Conservation (phyloP, 2,329 filamentous ascomycete genomes). For the Akanthomyces lecanii region DNA sequence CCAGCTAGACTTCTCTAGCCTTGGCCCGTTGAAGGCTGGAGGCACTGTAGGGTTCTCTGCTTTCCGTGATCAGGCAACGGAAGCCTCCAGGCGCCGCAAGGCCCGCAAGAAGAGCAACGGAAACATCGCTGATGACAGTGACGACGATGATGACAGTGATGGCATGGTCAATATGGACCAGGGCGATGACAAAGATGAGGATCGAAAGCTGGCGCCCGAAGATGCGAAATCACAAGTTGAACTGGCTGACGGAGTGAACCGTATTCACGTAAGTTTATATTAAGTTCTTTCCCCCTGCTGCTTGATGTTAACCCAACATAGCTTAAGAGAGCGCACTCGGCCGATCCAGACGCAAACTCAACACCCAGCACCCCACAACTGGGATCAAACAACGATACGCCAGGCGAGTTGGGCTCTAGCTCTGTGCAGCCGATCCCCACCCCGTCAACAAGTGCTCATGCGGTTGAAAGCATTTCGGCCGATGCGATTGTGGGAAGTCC, state of each 20-base stretch:
- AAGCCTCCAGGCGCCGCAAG: constrained; percentile 50
- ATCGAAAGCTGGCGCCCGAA: constrained; percentile 60
- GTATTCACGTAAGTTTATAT: constrained; percentile 63
- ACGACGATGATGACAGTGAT: constrained; percentile 61
- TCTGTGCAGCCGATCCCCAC: constrained; percentile 18
- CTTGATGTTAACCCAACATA: constrained; percentile 34
- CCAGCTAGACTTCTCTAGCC: constrained; percentile 77
- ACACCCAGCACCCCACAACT: constrained; percentile 30
- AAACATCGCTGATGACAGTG: constrained; percentile 67
- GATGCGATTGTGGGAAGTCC: constrained; percentile 59
- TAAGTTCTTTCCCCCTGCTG: neutral
- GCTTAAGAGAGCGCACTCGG: constrained; percentile 78
- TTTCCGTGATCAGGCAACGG: constrained; percentile 69
- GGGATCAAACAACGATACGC: constrained; percentile 42
- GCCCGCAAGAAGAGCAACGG: constrained; percentile 60
- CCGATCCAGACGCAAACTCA: constrained; percentile 54
- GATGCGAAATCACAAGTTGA: constrained; percentile 70
- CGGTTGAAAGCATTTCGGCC: constrained; percentile 30
- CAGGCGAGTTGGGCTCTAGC: constrained; percentile 20
- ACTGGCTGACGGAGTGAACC: constrained; percentile 73
- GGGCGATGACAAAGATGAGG: constrained; percentile 56
- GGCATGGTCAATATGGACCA: constrained; percentile 63
- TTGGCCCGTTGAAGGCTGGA: constrained; percentile 79
- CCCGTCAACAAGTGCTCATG: constrained; percentile 22
- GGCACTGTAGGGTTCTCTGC: constrained; percentile 86